Percentiles rank a stretch among this genome's conserved stretches.
These are phyloP conservation scores for Cryoendolithus antarcticus DNA, from an alignment of 2,329 filamentous ascomycete species.

Conservation along the genomic window DNA sequence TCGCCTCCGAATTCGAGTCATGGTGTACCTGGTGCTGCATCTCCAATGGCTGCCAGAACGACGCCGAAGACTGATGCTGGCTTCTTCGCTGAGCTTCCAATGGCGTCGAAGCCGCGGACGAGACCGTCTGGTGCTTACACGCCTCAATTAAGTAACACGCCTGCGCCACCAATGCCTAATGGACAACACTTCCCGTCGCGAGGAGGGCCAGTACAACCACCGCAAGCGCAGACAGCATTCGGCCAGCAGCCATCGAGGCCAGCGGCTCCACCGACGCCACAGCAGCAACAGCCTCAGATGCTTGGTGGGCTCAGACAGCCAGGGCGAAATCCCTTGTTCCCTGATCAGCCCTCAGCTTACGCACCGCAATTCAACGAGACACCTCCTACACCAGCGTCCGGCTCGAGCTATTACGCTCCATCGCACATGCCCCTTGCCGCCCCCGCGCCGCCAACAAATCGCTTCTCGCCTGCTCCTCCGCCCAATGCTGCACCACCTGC, in stretches of 20 bases:
- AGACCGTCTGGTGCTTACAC: conserved; percentile 18
- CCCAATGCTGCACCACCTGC: conserved; percentile 26
- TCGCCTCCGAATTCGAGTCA: conserved; percentile 3
- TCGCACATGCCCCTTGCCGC: conserved; percentile 17
- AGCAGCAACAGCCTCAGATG: conserved; percentile 9
- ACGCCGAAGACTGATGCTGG: conserved; percentile 23
- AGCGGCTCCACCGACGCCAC: conserved; percentile 11
- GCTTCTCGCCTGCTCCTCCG: conserved; percentile 25
- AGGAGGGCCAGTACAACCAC: background rate
- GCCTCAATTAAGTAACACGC: conserved; percentile 11
- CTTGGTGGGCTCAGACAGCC: conserved; percentile 27
- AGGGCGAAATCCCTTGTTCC: conserved; percentile 26
- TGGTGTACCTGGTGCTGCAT: conserved; percentile 12
- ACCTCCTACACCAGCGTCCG: conserved; percentile 11
- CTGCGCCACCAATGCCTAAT: conserved; percentile 5
- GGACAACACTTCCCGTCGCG: too few species aligned
- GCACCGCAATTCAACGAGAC: conserved; percentile 10
- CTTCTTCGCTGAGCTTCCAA: conserved; percentile 38
- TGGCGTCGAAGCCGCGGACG: conserved; percentile 28
- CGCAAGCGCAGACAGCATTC: conserved; percentile 7
- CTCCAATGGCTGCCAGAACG: conserved; percentile 9
- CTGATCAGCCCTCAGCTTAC: conserved; percentile 24
- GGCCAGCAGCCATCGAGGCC: conserved; percentile 1
- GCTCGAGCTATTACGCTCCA: conserved; percentile 6
- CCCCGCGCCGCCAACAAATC: conserved; percentile 13